Percentiles rank a stretch among this genome's conserved stretches.
Evolutionary conservation across 257 asterid species (phyloP).

Genomic region (Forsythia suspensa): DNA sequence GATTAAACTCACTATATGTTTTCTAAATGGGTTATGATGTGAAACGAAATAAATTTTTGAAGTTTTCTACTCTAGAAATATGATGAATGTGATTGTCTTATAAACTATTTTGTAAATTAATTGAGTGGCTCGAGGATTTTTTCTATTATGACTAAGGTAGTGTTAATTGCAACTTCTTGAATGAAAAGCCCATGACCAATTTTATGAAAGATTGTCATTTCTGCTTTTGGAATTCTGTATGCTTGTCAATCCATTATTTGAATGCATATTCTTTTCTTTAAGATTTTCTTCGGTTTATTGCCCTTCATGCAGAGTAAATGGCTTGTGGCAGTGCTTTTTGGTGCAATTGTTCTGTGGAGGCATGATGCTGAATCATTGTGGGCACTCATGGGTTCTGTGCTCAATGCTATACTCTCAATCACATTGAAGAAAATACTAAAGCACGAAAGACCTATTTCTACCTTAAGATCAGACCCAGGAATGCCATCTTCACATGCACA

Average conservation of each 20-base stretch:
- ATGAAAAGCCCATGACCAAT: background rate
- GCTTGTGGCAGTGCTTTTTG: slow-evolving; percentile 39
- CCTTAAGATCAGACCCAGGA: slow-evolving; percentile 57
- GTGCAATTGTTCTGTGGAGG: slow-evolving; percentile 36
- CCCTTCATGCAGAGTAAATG: slow-evolving; percentile 51
- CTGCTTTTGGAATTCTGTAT: background rate
- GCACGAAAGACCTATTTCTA: slow-evolving; percentile 51
- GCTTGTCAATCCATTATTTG: background rate
- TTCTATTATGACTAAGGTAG: background rate
- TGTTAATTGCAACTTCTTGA: background rate
- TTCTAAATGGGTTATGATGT: background rate
- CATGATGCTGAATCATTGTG: slow-evolving; percentile 52
- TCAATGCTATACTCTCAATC: slow-evolving; percentile 35
- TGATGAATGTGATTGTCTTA: background rate
- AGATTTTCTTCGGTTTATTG: background rate
- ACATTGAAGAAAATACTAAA: slow-evolving; percentile 42
- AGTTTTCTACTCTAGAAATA: background rate
- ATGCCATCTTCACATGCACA: slow-evolving; percentile 70
- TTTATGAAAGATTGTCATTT: background rate
- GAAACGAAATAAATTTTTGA: background rate
- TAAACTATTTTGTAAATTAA: background rate
- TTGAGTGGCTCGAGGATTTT: background rate
- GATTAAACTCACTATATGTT: background rate
- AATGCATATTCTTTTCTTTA: background rate
- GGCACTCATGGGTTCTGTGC: slow-evolving; percentile 44